These are phyloP conservation scores for Areca catechu DNA, from an alignment of 176 grass and related monocot species.

Conservation along the genomic window DNA sequence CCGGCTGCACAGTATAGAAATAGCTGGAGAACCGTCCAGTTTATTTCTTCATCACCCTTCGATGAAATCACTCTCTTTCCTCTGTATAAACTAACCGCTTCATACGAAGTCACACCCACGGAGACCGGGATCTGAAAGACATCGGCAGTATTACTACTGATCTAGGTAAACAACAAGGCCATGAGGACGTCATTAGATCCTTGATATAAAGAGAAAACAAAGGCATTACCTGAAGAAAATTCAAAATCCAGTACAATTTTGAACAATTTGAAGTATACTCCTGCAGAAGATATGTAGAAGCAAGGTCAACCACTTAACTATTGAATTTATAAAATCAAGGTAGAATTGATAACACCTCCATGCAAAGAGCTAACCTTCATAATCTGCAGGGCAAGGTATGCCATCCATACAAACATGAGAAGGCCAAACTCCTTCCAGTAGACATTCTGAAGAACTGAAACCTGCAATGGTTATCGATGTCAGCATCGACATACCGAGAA, in stretches of 20 bases:
- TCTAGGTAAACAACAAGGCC: too few species aligned
- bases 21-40: conserved; percentile 20
- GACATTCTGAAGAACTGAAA: conserved; percentile 10
- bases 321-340: too few species aligned
- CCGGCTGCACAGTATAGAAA: conserved; percentile 16
- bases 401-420: conserved; percentile 8
- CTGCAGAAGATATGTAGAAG: neutral
- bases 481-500: neutral
- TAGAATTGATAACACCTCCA: too few species aligned
- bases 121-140: conserved; percentile 8
- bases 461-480: neutral
- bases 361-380: conserved; percentile 4
- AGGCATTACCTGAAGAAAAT: conserved; percentile 1
- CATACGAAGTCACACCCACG: conserved; percentile 3
- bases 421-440: conserved; percentile 16
- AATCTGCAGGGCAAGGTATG: conserved; percentile 11
- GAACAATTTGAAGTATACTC: conserved; percentile 12
- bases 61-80: conserved; percentile 15
- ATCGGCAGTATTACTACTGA: too few species aligned
- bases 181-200: too few species aligned
- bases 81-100: conserved; percentile 13
- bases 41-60: neutral
- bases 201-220: too few species aligned
- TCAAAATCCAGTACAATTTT: conserved; percentile 8
- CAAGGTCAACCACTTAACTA: neutral